phyloP scores from a whole-genome alignment of 2,329 filamentous ascomycete species.

The Trichoderma koningiopsis region DNA sequence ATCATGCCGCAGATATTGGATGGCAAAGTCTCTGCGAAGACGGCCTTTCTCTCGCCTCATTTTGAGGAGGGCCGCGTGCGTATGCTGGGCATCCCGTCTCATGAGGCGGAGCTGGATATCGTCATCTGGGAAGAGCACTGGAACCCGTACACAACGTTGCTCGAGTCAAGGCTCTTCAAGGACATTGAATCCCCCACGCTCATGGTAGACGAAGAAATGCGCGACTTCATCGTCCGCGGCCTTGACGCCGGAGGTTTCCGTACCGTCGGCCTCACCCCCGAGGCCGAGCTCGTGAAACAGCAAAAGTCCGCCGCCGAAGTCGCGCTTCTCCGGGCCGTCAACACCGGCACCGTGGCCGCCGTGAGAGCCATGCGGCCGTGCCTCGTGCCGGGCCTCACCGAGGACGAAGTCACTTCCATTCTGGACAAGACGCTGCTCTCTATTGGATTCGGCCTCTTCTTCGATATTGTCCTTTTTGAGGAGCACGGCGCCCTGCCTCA shows the following conservation, averaged over 20 bases:
- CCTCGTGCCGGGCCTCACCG: constrained; percentile 58
- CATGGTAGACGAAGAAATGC: constrained; percentile 68
- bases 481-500: constrained; percentile 57
- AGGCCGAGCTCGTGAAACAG: constrained; percentile 61
- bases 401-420: constrained; percentile 58
- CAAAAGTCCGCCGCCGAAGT: constrained; percentile 59
- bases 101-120: constrained; percentile 50
- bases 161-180: constrained; percentile 46
- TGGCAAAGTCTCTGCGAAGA: constrained; percentile 53
- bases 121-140: constrained; percentile 66
- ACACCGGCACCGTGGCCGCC: constrained; percentile 64
- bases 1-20: constrained; percentile 53
- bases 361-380: constrained; percentile 59
- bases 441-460: constrained; percentile 61
- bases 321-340: constrained; percentile 61
- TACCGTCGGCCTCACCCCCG: constrained; percentile 55
- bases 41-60: constrained; percentile 59
- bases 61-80: constrained; percentile 63
- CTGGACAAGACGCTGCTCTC: constrained; percentile 58
- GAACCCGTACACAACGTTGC: constrained; percentile 61
- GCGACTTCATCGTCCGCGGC: constrained; percentile 63
- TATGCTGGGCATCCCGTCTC: constrained; percentile 60
- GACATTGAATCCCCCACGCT: constrained; percentile 40
- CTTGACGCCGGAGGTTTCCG: constrained; percentile 56
- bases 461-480: constrained; percentile 61